Percentiles rank a stretch among this genome's conserved stretches.
Conservation (phyloP, 2,329 filamentous ascomycete genomes). For the Sporothrix curviconia region DNA sequence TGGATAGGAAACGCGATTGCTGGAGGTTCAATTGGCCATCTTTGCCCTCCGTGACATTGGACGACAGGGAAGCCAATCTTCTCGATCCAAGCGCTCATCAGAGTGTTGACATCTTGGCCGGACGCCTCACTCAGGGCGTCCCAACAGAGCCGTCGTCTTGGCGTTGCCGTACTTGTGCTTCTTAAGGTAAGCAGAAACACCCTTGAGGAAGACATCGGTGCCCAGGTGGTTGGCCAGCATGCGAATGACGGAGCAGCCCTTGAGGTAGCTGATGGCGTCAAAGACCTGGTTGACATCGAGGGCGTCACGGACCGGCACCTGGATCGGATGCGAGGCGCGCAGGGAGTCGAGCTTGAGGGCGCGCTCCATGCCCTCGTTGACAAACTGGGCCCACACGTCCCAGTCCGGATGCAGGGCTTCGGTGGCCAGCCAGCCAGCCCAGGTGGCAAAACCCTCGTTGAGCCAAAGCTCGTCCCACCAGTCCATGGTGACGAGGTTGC, state of each 20-base stretch:
- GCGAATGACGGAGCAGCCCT: slow-evolving; percentile 91
- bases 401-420: slow-evolving; percentile 93
- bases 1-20: slow-evolving; percentile 85
- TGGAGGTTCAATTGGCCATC: slow-evolving; percentile 73
- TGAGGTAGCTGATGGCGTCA: slow-evolving; percentile 91
- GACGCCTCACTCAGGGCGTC: slow-evolving; percentile 79
- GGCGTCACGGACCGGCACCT: slow-evolving; percentile 88
- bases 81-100: slow-evolving; percentile 94
- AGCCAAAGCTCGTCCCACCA: slow-evolving; percentile 98
- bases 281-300: slow-evolving; percentile 98
- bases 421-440: slow-evolving; percentile 92
- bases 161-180: slow-evolving; percentile 84
- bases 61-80: slow-evolving; percentile 93
- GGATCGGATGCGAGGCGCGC: slow-evolving; percentile 88
- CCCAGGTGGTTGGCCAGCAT: slow-evolving; percentile 92
- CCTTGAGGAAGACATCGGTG: slow-evolving; percentile 79
- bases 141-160: slow-evolving; percentile 88
- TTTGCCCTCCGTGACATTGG: slow-evolving; percentile 69
- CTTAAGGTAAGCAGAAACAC: slow-evolving; percentile 84
- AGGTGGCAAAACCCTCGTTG: slow-evolving; percentile 96
- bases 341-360: slow-evolving; percentile 86
- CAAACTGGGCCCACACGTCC: slow-evolving; percentile 97
- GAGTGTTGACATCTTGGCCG: slow-evolving; percentile 72
- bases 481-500: slow-evolving; percentile 95
- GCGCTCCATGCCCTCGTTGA: slow-evolving; percentile 88